Conservation (phyloP, 1,284 basidiomycete species). For the Sparassis latifolia region DNA sequence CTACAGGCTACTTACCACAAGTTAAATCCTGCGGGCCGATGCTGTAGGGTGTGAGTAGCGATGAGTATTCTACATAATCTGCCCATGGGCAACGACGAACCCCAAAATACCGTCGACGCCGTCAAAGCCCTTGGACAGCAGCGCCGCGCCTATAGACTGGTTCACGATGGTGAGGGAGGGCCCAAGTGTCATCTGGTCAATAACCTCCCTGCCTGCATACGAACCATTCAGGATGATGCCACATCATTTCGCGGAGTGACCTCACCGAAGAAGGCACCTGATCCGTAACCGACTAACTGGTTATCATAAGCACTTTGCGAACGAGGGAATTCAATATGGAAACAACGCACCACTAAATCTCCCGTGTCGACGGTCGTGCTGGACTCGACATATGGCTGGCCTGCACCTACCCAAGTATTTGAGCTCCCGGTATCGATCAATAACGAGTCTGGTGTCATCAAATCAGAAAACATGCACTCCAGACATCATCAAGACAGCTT, state of each 20-base stretch:
- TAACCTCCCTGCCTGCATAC: constrained; percentile 15
- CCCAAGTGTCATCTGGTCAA: constrained; percentile 20
- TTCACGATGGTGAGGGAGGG: constrained; percentile 32
- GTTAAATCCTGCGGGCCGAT: constrained; percentile 44
- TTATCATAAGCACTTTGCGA: not conserved
- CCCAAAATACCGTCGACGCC: constrained; percentile 46
- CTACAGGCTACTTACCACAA: constrained; percentile 10
- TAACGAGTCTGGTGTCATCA: constrained; percentile 9
- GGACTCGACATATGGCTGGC: constrained; percentile 28
- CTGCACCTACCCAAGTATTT: constrained; percentile 48
- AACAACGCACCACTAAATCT: constrained; percentile 28
- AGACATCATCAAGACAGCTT: constrained; percentile 1
- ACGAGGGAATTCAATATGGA: not conserved
- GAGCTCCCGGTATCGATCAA: constrained; percentile 27
- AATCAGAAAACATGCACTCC: not conserved
- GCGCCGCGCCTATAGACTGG: constrained; percentile 48
- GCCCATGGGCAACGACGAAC: constrained; percentile 5
- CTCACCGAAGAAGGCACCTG: constrained; percentile 40
- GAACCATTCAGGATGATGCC: constrained; percentile 27
- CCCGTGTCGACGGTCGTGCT: constrained; percentile 34
- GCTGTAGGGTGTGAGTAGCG: constrained; percentile 13
- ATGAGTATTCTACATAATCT: not conserved
- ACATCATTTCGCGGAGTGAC: constrained; percentile 25
- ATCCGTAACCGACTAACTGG: constrained; percentile 27
- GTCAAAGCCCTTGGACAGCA: constrained; percentile 26